A percentile compares a stretch with the other conserved stretches of the same genome.
Conservation (phyloP, 73 alveolate genomes). For the Symbiodinium natans region DNA sequence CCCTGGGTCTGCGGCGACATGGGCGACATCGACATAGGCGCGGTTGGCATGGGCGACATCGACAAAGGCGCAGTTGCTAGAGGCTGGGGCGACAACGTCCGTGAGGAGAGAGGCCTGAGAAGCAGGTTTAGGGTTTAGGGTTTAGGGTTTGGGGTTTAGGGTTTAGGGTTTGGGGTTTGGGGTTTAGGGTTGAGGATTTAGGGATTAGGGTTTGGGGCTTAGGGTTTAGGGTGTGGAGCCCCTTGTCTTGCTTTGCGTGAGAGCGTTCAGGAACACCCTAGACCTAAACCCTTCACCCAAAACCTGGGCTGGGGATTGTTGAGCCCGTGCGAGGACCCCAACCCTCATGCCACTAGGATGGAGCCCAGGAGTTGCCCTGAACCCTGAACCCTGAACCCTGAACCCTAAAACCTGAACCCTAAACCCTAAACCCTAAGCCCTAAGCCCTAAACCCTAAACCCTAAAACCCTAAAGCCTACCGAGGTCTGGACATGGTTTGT, state of each 20-base stretch:
- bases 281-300: too few relatives aligned
- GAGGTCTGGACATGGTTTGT: background rate
- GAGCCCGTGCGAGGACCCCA: too few relatives aligned
- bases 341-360: too few relatives aligned
- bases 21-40: conserved; percentile 1
- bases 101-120: too few relatives aligned
- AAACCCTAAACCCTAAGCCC: background rate
- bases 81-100: background rate
- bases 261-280: too few relatives aligned
- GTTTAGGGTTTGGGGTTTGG: background rate
- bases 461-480: background rate
- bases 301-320: too few relatives aligned
- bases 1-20: conserved; percentile 7
- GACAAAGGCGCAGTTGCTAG: background rate
- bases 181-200: too few relatives aligned
- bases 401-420: background rate
- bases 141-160: background rate
- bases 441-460: background rate
- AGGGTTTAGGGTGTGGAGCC: too few relatives aligned
- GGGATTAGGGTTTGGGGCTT: background rate
- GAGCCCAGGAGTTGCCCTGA: background rate
- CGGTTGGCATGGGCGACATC: conserved; percentile 4
- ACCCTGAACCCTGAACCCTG: background rate
- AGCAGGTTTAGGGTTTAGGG: too few relatives aligned
- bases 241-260: too few relatives aligned